Conservation (phyloP, 805 yeast genomes). For the Ogataea methanolica region DNA sequence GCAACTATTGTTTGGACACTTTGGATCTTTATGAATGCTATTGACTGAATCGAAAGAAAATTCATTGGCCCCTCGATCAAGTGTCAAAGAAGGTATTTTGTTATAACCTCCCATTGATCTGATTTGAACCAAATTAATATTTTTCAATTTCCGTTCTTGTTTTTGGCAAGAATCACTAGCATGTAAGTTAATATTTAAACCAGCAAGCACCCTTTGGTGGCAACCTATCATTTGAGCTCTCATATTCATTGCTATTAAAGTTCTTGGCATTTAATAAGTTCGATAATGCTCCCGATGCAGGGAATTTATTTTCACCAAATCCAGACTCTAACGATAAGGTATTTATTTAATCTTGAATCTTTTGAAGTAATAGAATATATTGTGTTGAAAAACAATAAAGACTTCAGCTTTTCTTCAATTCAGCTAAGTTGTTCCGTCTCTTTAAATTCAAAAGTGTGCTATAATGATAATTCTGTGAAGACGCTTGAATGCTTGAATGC, state of each 20-base stretch:
- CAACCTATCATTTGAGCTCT: slow-evolving; percentile 21
- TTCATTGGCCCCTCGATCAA: slow-evolving; percentile 4
- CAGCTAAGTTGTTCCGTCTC: too few relatives aligned
- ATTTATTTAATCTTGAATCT: slow-evolving; percentile 9
- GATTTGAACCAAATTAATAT: slow-evolving; percentile 34
- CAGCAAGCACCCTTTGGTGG: slow-evolving; percentile 47
- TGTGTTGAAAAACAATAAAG: too few relatives aligned
- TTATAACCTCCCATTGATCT: slow-evolving; percentile 39
- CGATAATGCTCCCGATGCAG: slow-evolving; percentile 12
- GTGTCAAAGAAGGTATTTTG: slow-evolving; percentile 14
- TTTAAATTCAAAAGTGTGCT: too few relatives aligned
- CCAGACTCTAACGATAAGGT: slow-evolving; percentile 2
- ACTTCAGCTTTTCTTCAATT: too few relatives aligned
- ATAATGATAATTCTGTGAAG: too few relatives aligned
- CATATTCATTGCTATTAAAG: slow-evolving; percentile 9
- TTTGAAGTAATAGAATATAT: too few relatives aligned
- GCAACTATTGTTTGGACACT: slow-evolving; percentile 3
- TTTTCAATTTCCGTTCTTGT: slow-evolving; percentile 33
- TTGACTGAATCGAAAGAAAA: slow-evolving; percentile 11
- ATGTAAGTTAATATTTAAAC: slow-evolving; percentile 40
- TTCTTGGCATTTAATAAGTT: slow-evolving; percentile 1
- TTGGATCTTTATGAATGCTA: slow-evolving; percentile 14
- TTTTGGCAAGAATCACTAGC: slow-evolving; percentile 31
- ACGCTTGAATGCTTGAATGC: too few relatives aligned
- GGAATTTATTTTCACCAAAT: slow-evolving; percentile 18